phyloP scores from a whole-genome alignment of 2,329 filamentous ascomycete genomes.

The Fusarium nygamai region DNA sequence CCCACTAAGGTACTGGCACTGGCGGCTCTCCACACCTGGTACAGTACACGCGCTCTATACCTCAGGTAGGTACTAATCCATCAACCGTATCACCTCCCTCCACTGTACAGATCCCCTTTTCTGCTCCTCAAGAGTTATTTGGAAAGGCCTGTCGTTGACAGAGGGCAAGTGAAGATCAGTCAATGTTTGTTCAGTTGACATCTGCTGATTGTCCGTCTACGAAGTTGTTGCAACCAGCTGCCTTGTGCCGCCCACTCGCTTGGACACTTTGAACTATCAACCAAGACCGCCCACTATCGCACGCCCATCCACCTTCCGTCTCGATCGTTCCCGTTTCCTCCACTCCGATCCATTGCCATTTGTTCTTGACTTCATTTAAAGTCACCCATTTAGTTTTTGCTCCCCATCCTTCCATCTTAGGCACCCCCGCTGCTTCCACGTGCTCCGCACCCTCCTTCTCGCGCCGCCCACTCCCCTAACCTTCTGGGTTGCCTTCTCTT shows the following conservation, averaged over 20 bases:
- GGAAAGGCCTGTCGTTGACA: slow-evolving; percentile 9
- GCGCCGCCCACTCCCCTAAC: slow-evolving; percentile 25
- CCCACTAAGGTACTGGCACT: slow-evolving; percentile 30
- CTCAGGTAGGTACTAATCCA: slow-evolving; percentile 4
- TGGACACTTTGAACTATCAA: slow-evolving; percentile 12
- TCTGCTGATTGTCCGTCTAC: not conserved
- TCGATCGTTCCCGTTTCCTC: slow-evolving; percentile 25
- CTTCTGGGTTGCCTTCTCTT: slow-evolving; percentile 22
- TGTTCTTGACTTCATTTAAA: slow-evolving; percentile 30
- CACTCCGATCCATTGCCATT: slow-evolving; percentile 18
- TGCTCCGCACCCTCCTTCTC: slow-evolving; percentile 37
- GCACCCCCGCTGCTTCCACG: slow-evolving; percentile 35
- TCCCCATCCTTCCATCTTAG: slow-evolving; percentile 23
- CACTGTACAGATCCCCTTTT: not conserved
- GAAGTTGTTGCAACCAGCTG: slow-evolving; percentile 2
- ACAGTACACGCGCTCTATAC: slow-evolving; percentile 12
- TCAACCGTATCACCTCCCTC: slow-evolving; percentile 4
- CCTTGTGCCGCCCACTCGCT: slow-evolving; percentile 14
- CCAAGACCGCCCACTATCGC: slow-evolving; percentile 17
- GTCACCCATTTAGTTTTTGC: slow-evolving; percentile 20
- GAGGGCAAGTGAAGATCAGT: slow-evolving; percentile 4
- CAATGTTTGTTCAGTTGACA: slow-evolving; percentile 1
- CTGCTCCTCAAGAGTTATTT: slow-evolving; percentile 1
- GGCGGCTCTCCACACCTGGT: slow-evolving; percentile 22
- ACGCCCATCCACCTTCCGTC: slow-evolving; percentile 20